Percentiles rank a stretch among this genome's conserved stretches.
Conservation (phyloP, 2,329 filamentous ascomycete genomes). For the Aquanectria penicillioides region DNA sequence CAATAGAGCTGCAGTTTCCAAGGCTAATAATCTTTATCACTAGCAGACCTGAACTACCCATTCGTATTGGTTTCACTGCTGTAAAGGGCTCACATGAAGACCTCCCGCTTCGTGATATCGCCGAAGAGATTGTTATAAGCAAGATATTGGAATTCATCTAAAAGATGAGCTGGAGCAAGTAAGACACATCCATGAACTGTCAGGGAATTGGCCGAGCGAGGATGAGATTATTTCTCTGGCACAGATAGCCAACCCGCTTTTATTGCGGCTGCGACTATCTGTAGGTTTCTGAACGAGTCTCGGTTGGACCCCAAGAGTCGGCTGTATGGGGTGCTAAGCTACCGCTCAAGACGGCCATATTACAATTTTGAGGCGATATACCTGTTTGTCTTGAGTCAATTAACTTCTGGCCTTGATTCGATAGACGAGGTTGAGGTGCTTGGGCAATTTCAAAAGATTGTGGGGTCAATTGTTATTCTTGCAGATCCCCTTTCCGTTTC, state of each 20-base stretch:
- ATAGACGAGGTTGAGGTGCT: not conserved
- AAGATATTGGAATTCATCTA: not conserved
- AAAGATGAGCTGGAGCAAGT: not conserved
- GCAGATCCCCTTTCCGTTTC: conserved; percentile 23
- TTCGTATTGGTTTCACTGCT: conserved; percentile 48
- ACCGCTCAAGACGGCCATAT: not conserved
- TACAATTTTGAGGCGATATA: not conserved
- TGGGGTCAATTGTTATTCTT: not conserved
- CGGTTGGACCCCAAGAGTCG: not conserved
- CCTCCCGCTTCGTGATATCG: conserved; percentile 50
- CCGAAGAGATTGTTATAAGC: conserved; percentile 35
- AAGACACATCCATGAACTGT: conserved; percentile 17
- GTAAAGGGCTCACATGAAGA: conserved; percentile 28
- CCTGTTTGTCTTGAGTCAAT: not conserved
- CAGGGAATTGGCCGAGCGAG: conserved; percentile 37
- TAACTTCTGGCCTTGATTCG: not conserved
- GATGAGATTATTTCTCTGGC: not conserved
- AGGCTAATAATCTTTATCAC: conserved; percentile 51
- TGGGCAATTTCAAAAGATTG: not conserved
- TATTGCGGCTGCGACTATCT: not conserved
- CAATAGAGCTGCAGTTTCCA: conserved; percentile 26
- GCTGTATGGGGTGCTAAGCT: not conserved
- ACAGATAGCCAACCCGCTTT: not conserved
- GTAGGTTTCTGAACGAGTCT: not conserved
- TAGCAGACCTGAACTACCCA: conserved; percentile 52